phyloP scores from a whole-genome alignment of 1,284 basidiomycete species.

The Rhodotorula sp. region DNA sequence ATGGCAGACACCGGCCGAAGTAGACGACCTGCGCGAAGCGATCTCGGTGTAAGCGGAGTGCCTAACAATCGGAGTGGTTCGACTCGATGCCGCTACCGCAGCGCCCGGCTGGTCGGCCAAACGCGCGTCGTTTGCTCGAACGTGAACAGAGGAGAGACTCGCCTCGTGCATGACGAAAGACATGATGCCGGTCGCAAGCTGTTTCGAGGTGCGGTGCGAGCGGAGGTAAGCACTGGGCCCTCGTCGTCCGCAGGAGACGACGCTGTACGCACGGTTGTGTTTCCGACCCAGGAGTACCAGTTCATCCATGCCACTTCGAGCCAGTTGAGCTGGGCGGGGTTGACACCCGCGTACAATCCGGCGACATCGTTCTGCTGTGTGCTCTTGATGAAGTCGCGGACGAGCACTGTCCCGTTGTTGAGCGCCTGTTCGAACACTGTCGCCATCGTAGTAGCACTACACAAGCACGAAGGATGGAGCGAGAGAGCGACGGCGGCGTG shows the following conservation, averaged over 20 bases:
- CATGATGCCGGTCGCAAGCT: conserved; percentile 83
- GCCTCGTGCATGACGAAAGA: conserved; percentile 72
- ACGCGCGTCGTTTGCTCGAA: not conserved
- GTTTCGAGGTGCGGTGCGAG: too few species aligned
- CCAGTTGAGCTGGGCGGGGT: conserved; percentile 68
- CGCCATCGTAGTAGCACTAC: conserved; percentile 18
- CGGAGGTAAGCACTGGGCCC: too few species aligned
- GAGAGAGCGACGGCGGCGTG: not conserved
- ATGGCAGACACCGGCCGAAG: conserved; percentile 92
- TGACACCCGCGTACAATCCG: conserved; percentile 52
- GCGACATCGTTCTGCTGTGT: conserved; percentile 47
- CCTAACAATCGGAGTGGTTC: not conserved
- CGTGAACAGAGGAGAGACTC: conserved; percentile 4
- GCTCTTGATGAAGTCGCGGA: conserved; percentile 23
- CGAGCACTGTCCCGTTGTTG: conserved; percentile 33
- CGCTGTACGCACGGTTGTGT: conserved; percentile 66
- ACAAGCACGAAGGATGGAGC: too few species aligned
- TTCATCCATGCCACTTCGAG: conserved; percentile 55
- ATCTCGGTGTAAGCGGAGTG: not conserved
- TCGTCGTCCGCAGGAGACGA: too few species aligned
- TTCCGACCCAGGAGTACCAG: conserved; percentile 53
- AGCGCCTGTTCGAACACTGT: conserved; percentile 25
- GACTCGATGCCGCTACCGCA: not conserved
- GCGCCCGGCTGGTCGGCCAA: too few species aligned
- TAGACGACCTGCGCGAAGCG: conserved; percentile 72